A percentile compares a stretch with the other conserved stretches of the same genome.
These are phyloP conservation scores for Fusarium sambucinum DNA, from an alignment of 2,329 filamentous ascomycete species.

Conservation along the genomic window DNA sequence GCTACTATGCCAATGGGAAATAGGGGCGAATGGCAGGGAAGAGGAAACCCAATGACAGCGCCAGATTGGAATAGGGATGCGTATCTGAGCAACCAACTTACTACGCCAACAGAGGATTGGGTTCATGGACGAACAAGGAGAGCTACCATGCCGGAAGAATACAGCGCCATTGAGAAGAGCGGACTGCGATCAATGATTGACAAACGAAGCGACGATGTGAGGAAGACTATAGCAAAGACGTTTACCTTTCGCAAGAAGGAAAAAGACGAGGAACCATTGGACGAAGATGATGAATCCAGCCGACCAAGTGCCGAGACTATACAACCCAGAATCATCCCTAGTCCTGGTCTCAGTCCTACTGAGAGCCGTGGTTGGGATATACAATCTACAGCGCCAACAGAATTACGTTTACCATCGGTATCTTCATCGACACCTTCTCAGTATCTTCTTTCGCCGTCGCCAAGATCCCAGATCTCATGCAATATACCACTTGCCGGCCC, in stretches of 20 bases:
- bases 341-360: slow-evolving; percentile 11
- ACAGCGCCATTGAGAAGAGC: slow-evolving; percentile 67
- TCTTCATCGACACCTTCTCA: slow-evolving; percentile 37
- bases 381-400: slow-evolving; percentile 21
- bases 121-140: slow-evolving; percentile 59
- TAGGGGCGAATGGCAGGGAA: slow-evolving; percentile 15
- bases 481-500: slow-evolving; percentile 47
- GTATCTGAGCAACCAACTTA: slow-evolving; percentile 48
- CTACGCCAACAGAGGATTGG: slow-evolving; percentile 53
- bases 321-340: slow-evolving; percentile 28
- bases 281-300: slow-evolving; percentile 34
- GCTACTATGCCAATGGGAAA: slow-evolving; percentile 7
- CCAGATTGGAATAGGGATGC: slow-evolving; percentile 39
- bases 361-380: slow-evolving; percentile 29
- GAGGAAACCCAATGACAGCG: slow-evolving; percentile 25
- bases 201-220: slow-evolving; percentile 67
- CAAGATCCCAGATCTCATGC: slow-evolving; percentile 38
- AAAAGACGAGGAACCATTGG: slow-evolving; percentile 51
- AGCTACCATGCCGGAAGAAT: slow-evolving; percentile 60
- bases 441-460: slow-evolving; percentile 33
- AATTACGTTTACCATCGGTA: slow-evolving; percentile 16
- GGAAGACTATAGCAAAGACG: slow-evolving; percentile 65
- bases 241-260: slow-evolving; percentile 65
- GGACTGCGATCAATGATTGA: slow-evolving; percentile 65
- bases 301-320: slow-evolving; percentile 43